Conservation (phyloP, 352 stramenopile genomes). For the Globisporangium abappressorium region DNA sequence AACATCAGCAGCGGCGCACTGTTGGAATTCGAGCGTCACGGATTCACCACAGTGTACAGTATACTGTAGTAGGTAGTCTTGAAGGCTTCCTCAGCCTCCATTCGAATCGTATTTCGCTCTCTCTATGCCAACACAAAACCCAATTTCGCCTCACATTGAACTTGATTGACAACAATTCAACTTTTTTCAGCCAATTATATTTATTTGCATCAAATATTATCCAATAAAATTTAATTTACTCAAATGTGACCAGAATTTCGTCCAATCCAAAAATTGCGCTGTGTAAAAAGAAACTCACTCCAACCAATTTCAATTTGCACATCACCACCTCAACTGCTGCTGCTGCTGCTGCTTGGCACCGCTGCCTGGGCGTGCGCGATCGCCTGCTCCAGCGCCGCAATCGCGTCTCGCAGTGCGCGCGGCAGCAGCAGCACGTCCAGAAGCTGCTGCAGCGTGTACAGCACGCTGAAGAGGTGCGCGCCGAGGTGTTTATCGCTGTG, state of each 20-base stretch:
- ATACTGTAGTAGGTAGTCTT: no score
- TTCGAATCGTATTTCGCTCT: background rate
- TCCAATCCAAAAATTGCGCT: background rate
- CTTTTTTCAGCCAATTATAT: background rate
- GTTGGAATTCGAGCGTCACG: no score
- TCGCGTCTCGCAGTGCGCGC: conserved; percentile 13
- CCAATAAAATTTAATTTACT: no score
- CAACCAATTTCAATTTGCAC: background rate
- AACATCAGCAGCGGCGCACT: no score
- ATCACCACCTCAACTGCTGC: no score
- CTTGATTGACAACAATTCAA: background rate
- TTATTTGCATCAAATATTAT: background rate
- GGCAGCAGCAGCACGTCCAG: conserved; percentile 29
- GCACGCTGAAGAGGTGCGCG: conserved; percentile 28
- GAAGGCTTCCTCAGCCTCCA: no score
- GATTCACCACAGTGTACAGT: no score
- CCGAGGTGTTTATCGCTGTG: conserved; percentile 14
- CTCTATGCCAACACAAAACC: background rate
- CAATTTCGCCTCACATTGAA: background rate
- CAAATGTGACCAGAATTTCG: no score
- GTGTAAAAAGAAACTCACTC: background rate
- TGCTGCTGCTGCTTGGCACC: background rate
- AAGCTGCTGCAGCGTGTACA: conserved; percentile 34
- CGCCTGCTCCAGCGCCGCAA: conserved; percentile 24
- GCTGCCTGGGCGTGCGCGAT: conserved; percentile 20